phyloP scores from a whole-genome alignment of 345 rosid genomes.

The Eucalyptus tenuipes region DNA sequence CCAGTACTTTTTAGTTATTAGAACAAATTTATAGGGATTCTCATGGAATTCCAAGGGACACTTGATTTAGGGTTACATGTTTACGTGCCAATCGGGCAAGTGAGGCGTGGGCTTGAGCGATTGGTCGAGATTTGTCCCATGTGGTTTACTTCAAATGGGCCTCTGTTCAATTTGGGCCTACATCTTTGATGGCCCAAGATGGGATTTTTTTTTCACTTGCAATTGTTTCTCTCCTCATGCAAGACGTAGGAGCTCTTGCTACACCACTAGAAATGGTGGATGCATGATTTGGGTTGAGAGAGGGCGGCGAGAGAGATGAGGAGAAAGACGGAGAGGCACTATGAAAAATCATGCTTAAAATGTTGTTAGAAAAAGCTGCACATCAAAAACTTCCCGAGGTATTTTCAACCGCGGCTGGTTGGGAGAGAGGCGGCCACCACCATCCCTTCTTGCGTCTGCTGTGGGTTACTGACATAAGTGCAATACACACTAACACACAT shows the following conservation, averaged over 20 bases:
- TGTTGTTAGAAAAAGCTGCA: neutral
- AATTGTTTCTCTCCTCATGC: neutral
- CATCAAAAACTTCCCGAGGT: accelerated
- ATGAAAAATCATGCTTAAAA: neutral
- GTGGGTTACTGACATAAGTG: neutral
- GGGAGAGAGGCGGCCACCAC: neutral
- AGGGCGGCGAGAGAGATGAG: neutral
- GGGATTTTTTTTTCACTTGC: neutral
- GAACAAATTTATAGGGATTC: neutral
- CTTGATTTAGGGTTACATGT: neutral
- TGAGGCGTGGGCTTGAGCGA: neutral
- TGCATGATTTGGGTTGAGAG: neutral
- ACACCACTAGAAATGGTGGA: neutral
- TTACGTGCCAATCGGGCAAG: neutral
- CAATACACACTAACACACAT: too few relatives aligned
- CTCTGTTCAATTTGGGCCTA: neutral
- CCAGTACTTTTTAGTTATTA: neutral
- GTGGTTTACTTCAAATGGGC: neutral
- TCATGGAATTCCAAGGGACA: neutral
- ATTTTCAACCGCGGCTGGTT: neutral
- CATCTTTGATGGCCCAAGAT: neutral
- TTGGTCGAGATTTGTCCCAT: neutral
- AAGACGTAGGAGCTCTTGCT: neutral
- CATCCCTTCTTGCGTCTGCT: neutral
- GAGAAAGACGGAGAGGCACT: neutral